Evolutionary conservation across 345 rosid genomes (phyloP).

Genomic region (Arabis hirsuta): DNA sequence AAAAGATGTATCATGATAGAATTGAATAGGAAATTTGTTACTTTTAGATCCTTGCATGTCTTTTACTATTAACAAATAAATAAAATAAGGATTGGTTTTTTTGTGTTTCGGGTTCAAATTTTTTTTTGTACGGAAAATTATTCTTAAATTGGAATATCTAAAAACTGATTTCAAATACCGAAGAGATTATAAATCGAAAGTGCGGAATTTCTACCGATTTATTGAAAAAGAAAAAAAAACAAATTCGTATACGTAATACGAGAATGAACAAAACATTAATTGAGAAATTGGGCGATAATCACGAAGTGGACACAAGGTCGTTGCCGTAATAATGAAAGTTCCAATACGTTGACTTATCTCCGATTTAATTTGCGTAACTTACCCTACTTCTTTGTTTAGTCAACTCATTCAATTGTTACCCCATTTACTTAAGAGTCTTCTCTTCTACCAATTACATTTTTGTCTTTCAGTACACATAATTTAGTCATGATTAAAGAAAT

Average conservation of each 20-base stretch:
- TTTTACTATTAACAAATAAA: no score
- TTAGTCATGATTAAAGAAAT: neutral
- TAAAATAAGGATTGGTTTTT: no score
- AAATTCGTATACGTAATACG: neutral
- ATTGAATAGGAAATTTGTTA: no score
- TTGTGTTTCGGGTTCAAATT: no score
- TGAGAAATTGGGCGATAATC: conserved; percentile 6
- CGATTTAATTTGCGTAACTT: conserved; percentile 20
- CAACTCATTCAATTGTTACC: conserved; percentile 38
- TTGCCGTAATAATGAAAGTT: conserved; percentile 40
- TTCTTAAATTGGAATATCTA: no score
- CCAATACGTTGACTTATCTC: conserved; percentile 25
- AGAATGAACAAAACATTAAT: neutral
- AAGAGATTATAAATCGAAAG: no score
- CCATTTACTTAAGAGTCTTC: conserved; percentile 34
- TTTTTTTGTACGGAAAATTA: no score
- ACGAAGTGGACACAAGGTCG: conserved; percentile 27
- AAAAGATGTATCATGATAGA: no score
- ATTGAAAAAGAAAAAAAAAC: no score
- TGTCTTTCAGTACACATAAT: neutral
- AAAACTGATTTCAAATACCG: no score
- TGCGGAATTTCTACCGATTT: no score
- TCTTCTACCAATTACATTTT: conserved; percentile 31
- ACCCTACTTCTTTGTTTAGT: conserved; percentile 27
- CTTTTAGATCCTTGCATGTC: neutral